Evolutionary conservation across 2,329 filamentous ascomycete genomes (phyloP).

Genomic region (Sclerotinia nivalis): DNA sequence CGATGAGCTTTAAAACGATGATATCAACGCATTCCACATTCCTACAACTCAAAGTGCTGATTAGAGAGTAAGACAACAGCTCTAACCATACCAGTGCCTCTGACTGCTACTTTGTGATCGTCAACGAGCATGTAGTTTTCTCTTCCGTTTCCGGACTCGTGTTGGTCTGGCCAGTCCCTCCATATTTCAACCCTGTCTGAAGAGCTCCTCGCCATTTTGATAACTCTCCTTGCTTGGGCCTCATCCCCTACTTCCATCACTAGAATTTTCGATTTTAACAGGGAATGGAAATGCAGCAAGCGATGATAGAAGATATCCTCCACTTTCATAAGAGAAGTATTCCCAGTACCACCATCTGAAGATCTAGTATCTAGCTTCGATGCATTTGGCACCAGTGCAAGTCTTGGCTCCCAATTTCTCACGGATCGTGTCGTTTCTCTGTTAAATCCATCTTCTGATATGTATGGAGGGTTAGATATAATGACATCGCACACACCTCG

Average conservation of each 20-base stretch:
- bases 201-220: conserved; percentile 46
- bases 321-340: neutral
- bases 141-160: neutral
- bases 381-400: conserved; percentile 67
- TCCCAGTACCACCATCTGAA: neutral
- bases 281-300: conserved; percentile 54
- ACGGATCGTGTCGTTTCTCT: conserved; percentile 71
- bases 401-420: conserved; percentile 74
- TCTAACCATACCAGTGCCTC: conserved; percentile 32
- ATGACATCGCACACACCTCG: conserved; percentile 53
- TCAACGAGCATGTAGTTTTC: neutral
- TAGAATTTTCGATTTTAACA: conserved; percentile 54
- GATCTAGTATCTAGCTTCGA: neutral
- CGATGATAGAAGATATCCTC: conserved; percentile 63
- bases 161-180: conserved; percentile 62
- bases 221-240: conserved; percentile 66
- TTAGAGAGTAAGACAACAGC: conserved; percentile 19
- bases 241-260: conserved; percentile 73
- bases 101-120: conserved; percentile 22
- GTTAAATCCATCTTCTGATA: conserved; percentile 64
- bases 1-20: neutral
- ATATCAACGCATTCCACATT: neutral
- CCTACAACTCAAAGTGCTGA: neutral
- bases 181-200: conserved; percentile 60
- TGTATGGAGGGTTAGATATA: conserved; percentile 88